Evolutionary conservation across 176 grass and related monocot genomes (phyloP).

Genomic region (Carex myosuroides): DNA sequence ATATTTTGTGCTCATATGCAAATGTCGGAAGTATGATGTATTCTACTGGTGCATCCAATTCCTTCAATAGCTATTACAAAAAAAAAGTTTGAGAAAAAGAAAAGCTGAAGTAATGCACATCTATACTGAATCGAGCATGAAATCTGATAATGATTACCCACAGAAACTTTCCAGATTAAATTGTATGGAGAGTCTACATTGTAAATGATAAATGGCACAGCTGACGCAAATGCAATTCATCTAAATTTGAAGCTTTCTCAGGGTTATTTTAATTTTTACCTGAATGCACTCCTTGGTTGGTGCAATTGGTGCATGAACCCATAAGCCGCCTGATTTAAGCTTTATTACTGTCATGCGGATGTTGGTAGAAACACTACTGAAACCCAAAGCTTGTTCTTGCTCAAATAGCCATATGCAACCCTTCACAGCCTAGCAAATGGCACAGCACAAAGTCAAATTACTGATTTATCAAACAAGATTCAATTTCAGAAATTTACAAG

Average conservation of each 20-base stretch:
- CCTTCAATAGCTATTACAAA: slow-evolving; percentile 58
- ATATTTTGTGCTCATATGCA: slow-evolving; percentile 99
- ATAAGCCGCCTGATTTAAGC: slow-evolving; percentile 81
- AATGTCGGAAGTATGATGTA: slow-evolving; percentile 92
- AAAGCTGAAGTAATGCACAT: neutral
- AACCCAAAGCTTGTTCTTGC: slow-evolving; percentile 97
- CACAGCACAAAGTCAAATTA: neutral
- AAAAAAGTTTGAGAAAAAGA: neutral
- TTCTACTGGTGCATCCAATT: slow-evolving; percentile 90
- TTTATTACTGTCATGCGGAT: slow-evolving; percentile 92
- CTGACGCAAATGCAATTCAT: neutral
- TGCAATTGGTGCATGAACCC: slow-evolving; percentile 97
- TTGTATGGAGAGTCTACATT: neutral
- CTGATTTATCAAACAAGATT: neutral
- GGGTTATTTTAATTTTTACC: slow-evolving; percentile 10
- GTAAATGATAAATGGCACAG: neutral
- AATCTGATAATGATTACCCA: neutral
- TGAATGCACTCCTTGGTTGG: slow-evolving; percentile 96
- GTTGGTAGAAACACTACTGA: slow-evolving; percentile 98
- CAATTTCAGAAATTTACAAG: neutral
- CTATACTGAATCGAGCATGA: neutral
- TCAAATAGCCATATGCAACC: slow-evolving; percentile 86
- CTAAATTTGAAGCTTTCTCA: neutral
- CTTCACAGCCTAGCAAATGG: slow-evolving; percentile 52
- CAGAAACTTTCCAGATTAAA: neutral